Evolutionary conservation across 495 filamentous ascomycete genomes (phyloP).

Genomic region (Peziza echinospora): DNA sequence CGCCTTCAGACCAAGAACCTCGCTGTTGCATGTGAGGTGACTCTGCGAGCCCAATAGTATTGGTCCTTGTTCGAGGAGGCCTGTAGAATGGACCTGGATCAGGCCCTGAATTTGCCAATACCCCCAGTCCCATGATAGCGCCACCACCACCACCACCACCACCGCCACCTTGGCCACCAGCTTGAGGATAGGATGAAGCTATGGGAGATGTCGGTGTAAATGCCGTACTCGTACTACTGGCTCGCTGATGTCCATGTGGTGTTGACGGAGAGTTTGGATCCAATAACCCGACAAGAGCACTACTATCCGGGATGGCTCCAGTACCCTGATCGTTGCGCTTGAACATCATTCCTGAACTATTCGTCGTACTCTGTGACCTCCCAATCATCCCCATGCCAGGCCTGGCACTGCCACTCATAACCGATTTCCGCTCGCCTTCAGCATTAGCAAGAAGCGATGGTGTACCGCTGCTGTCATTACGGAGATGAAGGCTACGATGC

Average conservation of each 20-base stretch:
- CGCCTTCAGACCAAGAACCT: conserved; percentile 12
- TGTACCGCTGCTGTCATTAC: background rate
- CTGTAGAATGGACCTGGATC: conserved; percentile 61
- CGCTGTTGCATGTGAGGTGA: conserved; percentile 19
- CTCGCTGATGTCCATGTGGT: background rate
- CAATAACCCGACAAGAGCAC: background rate
- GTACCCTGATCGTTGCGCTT: too few relatives aligned
- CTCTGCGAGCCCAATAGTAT: conserved; percentile 25
- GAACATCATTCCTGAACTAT: too few relatives aligned
- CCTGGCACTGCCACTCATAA: background rate
- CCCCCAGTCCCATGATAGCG: conserved; percentile 25
- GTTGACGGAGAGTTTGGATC: background rate
- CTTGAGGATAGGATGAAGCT: background rate
- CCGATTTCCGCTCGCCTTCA: background rate
- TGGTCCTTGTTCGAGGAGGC: conserved; percentile 47
- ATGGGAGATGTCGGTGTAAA: background rate
- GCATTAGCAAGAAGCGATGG: background rate
- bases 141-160: conserved; percentile 25
- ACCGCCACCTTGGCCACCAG: too few relatives aligned
- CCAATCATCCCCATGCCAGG: background rate
- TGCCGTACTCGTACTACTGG: background rate
- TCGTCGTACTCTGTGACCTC: too few relatives aligned
- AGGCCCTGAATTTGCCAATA: conserved; percentile 15
- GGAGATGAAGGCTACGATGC: background rate
- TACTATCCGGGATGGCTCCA: background rate